Conservation (phyloP, 805 yeast genomes). For the Candida dajiaensis region DNA sequence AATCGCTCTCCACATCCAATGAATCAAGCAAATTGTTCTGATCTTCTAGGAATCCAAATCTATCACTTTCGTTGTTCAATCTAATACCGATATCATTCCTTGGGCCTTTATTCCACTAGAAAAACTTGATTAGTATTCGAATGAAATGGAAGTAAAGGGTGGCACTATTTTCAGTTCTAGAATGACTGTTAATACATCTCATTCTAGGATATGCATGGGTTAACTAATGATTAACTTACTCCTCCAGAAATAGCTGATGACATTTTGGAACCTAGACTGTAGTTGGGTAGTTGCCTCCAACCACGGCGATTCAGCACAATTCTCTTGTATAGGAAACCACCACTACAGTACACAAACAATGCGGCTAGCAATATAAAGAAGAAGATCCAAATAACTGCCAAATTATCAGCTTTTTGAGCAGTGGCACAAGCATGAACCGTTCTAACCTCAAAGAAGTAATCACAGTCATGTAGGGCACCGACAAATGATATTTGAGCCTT, state of each 20-base stretch:
- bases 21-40: slow-evolving; percentile 36
- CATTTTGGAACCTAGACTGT: slow-evolving; percentile 20
- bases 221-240: slow-evolving; percentile 16
- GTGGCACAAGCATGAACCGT: slow-evolving; percentile 87
- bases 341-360: slow-evolving; percentile 36
- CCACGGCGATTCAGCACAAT: slow-evolving; percentile 31
- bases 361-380: slow-evolving; percentile 42
- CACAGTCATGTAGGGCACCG: slow-evolving; percentile 71
- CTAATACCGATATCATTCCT: slow-evolving; percentile 13
- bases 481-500: slow-evolving; percentile 64
- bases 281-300: slow-evolving; percentile 29
- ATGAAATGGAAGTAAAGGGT: neutral
- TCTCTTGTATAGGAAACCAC: slow-evolving; percentile 32
- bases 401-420: slow-evolving; percentile 57
- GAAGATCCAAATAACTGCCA: slow-evolving; percentile 62
- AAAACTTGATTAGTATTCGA: neutral
- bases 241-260: slow-evolving; percentile 21
- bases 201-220: neutral
- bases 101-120: slow-evolving; percentile 12
- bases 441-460: slow-evolving; percentile 77
- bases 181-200: slow-evolving; percentile 10
- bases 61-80: slow-evolving; percentile 22
- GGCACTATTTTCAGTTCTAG: neutral
- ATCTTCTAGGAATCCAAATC: slow-evolving; percentile 33
- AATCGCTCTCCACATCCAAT: slow-evolving; percentile 26